Percentiles rank a stretch among this genome's conserved stretches.
These are phyloP conservation scores for Hypsizygus ulmarius DNA, from an alignment of 1,284 basidiomycete species.

Conservation along the genomic window DNA sequence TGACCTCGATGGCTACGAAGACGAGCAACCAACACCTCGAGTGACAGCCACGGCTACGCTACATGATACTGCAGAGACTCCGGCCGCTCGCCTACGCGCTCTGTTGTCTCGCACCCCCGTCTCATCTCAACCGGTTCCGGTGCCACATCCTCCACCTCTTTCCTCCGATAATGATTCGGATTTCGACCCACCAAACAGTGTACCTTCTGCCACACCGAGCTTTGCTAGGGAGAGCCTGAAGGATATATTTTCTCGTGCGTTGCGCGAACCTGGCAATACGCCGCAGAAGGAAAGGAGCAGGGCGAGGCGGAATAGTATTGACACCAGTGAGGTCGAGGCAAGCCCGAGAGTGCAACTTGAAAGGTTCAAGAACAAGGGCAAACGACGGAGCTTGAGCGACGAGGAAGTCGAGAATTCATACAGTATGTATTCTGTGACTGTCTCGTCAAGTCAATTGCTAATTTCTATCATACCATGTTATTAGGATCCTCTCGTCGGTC, in stretches of 20 bases:
- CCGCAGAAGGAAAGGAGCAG: conserved; percentile 45
- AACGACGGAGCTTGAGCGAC: conserved; percentile 62
- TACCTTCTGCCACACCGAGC: conserved; percentile 42
- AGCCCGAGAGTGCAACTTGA: conserved; percentile 46
- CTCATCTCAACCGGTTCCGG: conserved; percentile 19
- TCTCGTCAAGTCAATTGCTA: conserved; percentile 6
- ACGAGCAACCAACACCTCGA: conserved; percentile 50
- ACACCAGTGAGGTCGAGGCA: conserved; percentile 57
- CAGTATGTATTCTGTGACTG: conserved; percentile 42
- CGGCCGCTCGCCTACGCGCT: conserved; percentile 50
- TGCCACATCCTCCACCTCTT: conserved; percentile 33
- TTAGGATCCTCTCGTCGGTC: conserved; percentile 31
- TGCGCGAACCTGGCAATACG: conserved; percentile 60
- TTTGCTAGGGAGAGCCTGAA: conserved; percentile 56
- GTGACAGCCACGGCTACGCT: conserved; percentile 32
- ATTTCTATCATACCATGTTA: conserved; percentile 11
- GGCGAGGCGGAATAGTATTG: conserved; percentile 54
- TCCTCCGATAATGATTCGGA: conserved; percentile 62
- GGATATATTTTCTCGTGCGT: conserved; percentile 59
- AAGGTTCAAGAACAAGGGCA: conserved; percentile 45
- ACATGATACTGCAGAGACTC: conserved; percentile 26
- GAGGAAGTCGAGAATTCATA: conserved; percentile 57
- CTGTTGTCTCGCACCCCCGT: conserved; percentile 46
- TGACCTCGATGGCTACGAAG: conserved; percentile 43
- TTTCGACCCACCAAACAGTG: conserved; percentile 44